Conservation (phyloP, 768 basidiomycete genomes). For the Mycena olivaceomarginata region DNA sequence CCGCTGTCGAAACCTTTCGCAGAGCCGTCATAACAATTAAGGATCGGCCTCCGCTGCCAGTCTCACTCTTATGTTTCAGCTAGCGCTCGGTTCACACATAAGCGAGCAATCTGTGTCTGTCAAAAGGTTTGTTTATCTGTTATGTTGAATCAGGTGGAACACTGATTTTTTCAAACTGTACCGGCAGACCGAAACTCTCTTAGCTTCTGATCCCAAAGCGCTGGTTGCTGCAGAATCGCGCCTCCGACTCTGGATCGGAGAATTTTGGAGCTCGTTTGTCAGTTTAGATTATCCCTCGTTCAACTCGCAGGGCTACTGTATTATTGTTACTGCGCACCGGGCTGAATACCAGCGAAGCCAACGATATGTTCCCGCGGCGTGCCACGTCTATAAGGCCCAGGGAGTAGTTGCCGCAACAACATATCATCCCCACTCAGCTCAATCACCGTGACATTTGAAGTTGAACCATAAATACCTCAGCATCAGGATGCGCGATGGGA, state of each 20-base stretch:
- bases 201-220: not conserved
- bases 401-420: too few species aligned
- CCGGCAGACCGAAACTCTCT: not conserved
- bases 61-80: not conserved
- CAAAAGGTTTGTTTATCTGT: not conserved
- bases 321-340: too few species aligned
- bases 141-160: not conserved
- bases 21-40: not conserved
- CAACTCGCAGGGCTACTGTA: not conserved
- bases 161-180: not conserved
- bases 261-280: not conserved
- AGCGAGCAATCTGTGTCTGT: not conserved
- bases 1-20: not conserved
- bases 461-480: not conserved
- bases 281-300: not conserved
- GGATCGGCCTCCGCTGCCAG: slow-evolving; percentile 14
- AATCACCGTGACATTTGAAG: too few species aligned
- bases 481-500: too few species aligned
- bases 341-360: not conserved
- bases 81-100: not conserved
- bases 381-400: too few species aligned
- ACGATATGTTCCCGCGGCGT: not conserved
- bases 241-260: not conserved
- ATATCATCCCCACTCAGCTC: too few species aligned
- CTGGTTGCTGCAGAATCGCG: not conserved